Conservation (phyloP, 2,329 filamentous ascomycete species). For the Trichoderma brevicompactum region DNA sequence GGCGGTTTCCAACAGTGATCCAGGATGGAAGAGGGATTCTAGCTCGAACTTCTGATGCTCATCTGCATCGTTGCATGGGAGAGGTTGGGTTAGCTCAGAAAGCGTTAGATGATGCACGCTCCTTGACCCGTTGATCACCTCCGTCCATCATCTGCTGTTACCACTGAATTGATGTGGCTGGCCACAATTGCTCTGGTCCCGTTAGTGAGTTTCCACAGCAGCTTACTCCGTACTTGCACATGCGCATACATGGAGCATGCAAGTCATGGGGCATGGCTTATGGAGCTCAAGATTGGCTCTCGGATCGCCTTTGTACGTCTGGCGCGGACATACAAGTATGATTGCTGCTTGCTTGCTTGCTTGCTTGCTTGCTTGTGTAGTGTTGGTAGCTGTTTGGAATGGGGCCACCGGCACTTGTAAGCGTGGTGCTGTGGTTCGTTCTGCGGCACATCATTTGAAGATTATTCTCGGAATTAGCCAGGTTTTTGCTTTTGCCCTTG, state of each 20-base stretch:
- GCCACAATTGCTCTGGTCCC: not conserved
- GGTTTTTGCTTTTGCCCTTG: too few relatives aligned
- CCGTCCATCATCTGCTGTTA: not conserved
- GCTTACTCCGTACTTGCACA: conserved; percentile 22
- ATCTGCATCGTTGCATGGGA: not conserved
- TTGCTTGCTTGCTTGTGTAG: not conserved
- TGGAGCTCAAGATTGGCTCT: conserved; percentile 19
- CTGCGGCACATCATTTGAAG: not conserved
- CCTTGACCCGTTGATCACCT: conserved; percentile 4
- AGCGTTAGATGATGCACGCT: not conserved
- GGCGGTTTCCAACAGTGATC: not conserved
- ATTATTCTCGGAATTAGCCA: not conserved
- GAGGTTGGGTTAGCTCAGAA: not conserved
- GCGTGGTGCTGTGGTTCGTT: not conserved
- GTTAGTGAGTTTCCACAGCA: conserved; percentile 11
- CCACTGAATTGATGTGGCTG: conserved; percentile 10
- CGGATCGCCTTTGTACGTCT: conserved; percentile 6
- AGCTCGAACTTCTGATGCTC: not conserved
- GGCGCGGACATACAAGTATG: not conserved
- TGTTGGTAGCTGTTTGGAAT: not conserved
- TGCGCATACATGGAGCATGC: conserved; percentile 22
- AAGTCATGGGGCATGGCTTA: conserved; percentile 12
- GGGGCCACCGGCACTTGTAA: too few relatives aligned
- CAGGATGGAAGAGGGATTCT: not conserved
- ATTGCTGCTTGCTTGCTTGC: not conserved